phyloP scores from a whole-genome alignment of 306 rosid genomes.

The Fragaria vesca region DNA sequence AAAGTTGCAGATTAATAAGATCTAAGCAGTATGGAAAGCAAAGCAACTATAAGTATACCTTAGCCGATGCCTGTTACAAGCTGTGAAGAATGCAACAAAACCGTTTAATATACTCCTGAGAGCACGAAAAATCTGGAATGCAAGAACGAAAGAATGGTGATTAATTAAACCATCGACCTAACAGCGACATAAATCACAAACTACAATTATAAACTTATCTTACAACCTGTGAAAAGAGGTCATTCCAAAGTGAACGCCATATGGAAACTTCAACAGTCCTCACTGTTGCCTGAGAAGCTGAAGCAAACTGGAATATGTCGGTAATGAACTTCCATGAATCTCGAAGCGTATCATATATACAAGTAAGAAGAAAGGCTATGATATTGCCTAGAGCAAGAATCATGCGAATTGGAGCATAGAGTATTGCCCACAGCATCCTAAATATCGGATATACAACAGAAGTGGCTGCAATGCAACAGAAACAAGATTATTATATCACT shows the following conservation, averaged over 20 bases:
- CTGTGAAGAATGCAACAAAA: conserved; percentile 76
- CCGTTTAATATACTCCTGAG: conserved; percentile 82
- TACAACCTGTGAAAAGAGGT: conserved; percentile 85
- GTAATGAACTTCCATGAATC: conserved; percentile 54
- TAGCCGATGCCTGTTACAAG: conserved; percentile 97
- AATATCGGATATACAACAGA: conserved; percentile 61
- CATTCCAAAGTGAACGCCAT: conserved; percentile 93
- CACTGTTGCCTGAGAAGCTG: conserved; percentile 70
- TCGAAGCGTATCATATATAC: conserved; percentile 38
- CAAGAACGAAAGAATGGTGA: conserved; percentile 5
- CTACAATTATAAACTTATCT: conserved; percentile 1
- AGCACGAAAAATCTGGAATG: conserved; percentile 82
- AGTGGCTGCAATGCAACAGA: conserved; percentile 52
- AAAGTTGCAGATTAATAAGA: not conserved
- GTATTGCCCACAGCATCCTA: conserved; percentile 61
- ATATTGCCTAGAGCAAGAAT: conserved; percentile 44
- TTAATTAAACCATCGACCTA: conserved; percentile 27
- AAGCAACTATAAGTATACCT: conserved; percentile 48
- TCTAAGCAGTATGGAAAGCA: not conserved
- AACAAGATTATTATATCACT: conserved; percentile 17
- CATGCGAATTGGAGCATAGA: conserved; percentile 70
- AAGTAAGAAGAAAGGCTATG: conserved; percentile 37
- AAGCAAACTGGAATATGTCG: conserved; percentile 56
- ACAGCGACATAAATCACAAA: conserved; percentile 17
- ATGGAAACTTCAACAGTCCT: conserved; percentile 62